Evolutionary conservation across 352 stramenopile species (phyloP), one percentile per base, ranked within the genome.

Genomic region (Phytophthora tentaculata): DNA sequence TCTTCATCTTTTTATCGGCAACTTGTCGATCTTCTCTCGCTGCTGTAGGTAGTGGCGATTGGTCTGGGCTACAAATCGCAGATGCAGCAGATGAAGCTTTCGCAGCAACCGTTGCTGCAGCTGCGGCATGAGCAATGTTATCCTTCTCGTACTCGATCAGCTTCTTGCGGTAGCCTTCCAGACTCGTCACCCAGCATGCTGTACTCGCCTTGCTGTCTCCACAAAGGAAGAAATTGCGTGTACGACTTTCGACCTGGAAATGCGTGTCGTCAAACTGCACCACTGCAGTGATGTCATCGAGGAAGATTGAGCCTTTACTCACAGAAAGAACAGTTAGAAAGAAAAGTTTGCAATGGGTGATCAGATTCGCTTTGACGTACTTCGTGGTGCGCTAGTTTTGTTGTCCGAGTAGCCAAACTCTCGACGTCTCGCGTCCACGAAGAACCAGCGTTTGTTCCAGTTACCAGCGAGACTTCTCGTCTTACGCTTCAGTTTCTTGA

Each of bases 401-500:
- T 49, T 86, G 39, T 83, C 77, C 0, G 88, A 68, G 54, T 95
- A 95, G 2, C 88, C 81, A 56, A 95, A 94, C 47, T 94, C 88
- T 22, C 80, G 76, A 10, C 80, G 82, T 70, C 88, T 84, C 4
- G 77, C 70, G 55, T 95, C 86, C 24, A 95, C 84, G 41, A 92
- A 95, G 75, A 95, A 95, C 88, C 84, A 95, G 28, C 88, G 84
- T 64, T 89, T 91, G 81, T 93, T 95, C 86, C 84, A 95, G 61
- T 87, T 90, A 2, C 84, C 84, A 22, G 75, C 82, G 7, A 86
- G 49, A 68, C 82, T 93, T 69, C 77, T 90, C 6, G 88, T 93
- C 62, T 94, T 94, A 53, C 88, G 88, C 72, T 95, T 95, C 56
- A 95, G 81, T 64, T 95, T 94, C 71, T 94, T 92, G n/a, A 95